Evolutionary conservation across 768 basidiomycete species (phyloP), one percentile per base, ranked within the genome.

Genomic region (Tubosaeta sp.): DNA sequence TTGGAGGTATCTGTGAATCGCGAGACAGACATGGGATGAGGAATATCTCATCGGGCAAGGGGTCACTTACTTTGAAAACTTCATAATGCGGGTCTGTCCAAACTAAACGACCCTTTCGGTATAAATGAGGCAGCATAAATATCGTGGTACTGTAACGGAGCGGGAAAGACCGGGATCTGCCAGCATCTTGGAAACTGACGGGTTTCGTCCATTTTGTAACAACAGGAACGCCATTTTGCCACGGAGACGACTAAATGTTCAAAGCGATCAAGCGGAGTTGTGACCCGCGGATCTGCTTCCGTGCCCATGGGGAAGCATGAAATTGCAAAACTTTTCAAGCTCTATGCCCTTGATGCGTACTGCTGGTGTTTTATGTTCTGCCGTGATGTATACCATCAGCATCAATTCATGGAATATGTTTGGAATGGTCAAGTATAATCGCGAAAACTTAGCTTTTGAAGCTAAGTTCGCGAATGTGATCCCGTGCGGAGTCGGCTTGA

Each of bases 1-100:
- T 57, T 80, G 72, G n/a, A 88, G 71, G 64, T 86, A 82, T 55
- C 86, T 87, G 52, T 45, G 16, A 53, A 46, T 3, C 36, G 43
- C 14, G 35, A 29, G n/a, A 16, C 3, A 9, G 5, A 42, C 10
- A 2, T 27, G 32, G 14, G n/a, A 30, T 59, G 29, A 50, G 42
- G 21, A 44, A 49, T 29, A 24, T 13, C 9, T 35, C 8, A 32
- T n/a, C 1, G 19, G 22, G 11, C 13, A 22, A 46, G 43, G 24
- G 39, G 40, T 27, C 18, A 63, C 75, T 58, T 51, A 83, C 83
- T 72, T 73, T 58, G 76, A 74, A 72, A 84, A 84, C 62, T 80
- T 83, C 83, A 84, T 84, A 48, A 10, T 29, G 48, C 2, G 39
- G 22, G 16, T 46, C 35, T 34, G 34, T 32, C 31, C 34, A 36